A percentile compares a stretch with the other conserved stretches of the same genome.
These are phyloP conservation scores for barrel medic (Medicago truncatula) DNA, from an alignment of 306 rosid genomes.

Conservation along the genomic window MtrunA17r5.0-ANR NC_053043.1:41059501-41060000, in stretches of 20 bases:
- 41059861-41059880: neutral
- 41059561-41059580: conserved; percentile 86
- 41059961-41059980: neutral
- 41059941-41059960: neutral
- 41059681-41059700: conserved; percentile 17
- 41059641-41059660: conserved; percentile 96
- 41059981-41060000: neutral
- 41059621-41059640: conserved; percentile 89
- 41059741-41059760: conserved; percentile 29
- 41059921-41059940: too few relatives aligned
- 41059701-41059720: conserved; percentile 18
- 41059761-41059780: conserved; percentile 29
- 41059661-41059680: conserved; percentile 57
- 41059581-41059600: conserved; percentile 97
- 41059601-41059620: conserved; percentile 60
- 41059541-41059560: conserved; percentile 74
- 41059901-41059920: neutral
- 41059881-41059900: conserved; percentile 20
- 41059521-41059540: conserved; percentile 92
- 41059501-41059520: conserved; percentile 93
- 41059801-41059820: conserved; percentile 27
- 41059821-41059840: conserved; percentile 22
- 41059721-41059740: conserved; percentile 24
- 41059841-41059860: conserved; percentile 24
- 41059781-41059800: conserved; percentile 26